Conservation (phyloP, 306 rosid genomes). For the Sindora glabra region DNA sequence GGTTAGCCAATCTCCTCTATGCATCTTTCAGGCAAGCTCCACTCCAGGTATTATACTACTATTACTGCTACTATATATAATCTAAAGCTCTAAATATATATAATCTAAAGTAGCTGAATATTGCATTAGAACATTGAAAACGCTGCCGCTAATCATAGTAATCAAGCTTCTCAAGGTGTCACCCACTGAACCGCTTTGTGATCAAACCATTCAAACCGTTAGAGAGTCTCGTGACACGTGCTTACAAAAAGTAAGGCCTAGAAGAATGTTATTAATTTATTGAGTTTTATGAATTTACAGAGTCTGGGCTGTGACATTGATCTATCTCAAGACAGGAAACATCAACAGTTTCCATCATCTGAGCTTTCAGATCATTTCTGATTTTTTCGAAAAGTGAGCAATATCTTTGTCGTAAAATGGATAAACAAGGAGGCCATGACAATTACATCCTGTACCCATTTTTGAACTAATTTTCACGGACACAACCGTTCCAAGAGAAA, state of each 20-base stretch:
- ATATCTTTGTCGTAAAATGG: conserved; percentile 18
- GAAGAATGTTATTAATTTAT: too few species aligned
- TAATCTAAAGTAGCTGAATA: not conserved
- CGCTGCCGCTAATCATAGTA: conserved; percentile 26
- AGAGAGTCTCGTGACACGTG: not conserved
- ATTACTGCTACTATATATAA: too few species aligned
- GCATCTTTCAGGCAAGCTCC: too few species aligned
- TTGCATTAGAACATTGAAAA: not conserved
- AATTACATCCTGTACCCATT: conserved; percentile 26
- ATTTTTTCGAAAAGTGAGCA: not conserved
- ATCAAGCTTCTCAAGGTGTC: conserved; percentile 22
- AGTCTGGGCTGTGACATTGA: too few species aligned
- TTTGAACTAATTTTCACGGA: conserved; percentile 39
- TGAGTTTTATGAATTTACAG: too few species aligned
- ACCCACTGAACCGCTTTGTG: conserved; percentile 25
- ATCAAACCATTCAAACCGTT: conserved; percentile 14
- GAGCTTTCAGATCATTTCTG: conserved; percentile 22
- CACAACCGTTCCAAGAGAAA: too few species aligned
- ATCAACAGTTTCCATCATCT: not conserved
- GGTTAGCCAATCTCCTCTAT: too few species aligned
- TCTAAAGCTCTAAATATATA: too few species aligned
- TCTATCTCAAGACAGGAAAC: too few species aligned
- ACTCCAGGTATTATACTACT: too few species aligned
- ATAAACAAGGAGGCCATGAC: conserved; percentile 9
- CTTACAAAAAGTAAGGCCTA: too few species aligned